These are phyloP conservation scores for Macroventuria anomochaeta DNA, from an alignment of 2,329 filamentous ascomycete genomes.

Conservation along the genomic window DNA sequence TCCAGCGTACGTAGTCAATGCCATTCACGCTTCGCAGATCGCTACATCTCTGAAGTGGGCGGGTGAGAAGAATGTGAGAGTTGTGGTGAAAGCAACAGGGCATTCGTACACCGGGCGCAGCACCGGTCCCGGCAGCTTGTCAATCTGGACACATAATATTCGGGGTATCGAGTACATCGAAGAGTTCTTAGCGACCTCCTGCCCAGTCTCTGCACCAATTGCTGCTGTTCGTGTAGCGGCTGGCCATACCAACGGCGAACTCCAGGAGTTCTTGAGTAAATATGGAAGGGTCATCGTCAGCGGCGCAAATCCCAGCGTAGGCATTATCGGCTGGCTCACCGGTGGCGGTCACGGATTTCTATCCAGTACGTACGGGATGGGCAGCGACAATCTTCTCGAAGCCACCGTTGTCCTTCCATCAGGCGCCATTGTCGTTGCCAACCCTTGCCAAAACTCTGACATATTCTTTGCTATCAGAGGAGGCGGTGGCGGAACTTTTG, in stretches of 20 bases:
- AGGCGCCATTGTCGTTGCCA: conserved; percentile 23
- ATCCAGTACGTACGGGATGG: conserved; percentile 47
- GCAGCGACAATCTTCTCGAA: conserved; percentile 46
- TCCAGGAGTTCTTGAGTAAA: conserved; percentile 23
- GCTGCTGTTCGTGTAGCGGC: conserved; percentile 30
- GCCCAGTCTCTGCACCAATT: conserved; percentile 6
- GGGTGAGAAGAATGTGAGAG: conserved; percentile 26
- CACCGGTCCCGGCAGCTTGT: conserved; percentile 24
- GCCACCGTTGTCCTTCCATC: conserved; percentile 43
- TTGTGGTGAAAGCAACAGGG: conserved; percentile 38
- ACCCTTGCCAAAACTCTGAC: conserved; percentile 34
- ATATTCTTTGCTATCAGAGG: conserved; percentile 54
- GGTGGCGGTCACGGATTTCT: conserved; percentile 50
- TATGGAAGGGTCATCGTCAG: conserved; percentile 26
- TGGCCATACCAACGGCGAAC: conserved; percentile 28
- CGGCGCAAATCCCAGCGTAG: conserved; percentile 42
- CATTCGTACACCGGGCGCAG: conserved; percentile 36
- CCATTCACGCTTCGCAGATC: conserved; percentile 28
- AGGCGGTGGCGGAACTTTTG: conserved; percentile 52
- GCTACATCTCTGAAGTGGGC: conserved; percentile 33
- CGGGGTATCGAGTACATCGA: conserved; percentile 32
- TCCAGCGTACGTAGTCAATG: conserved; percentile 40
- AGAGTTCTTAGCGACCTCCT: conserved; percentile 27
- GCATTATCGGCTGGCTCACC: conserved; percentile 50
- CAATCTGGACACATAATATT: conserved; percentile 41